phyloP scores from a whole-genome alignment of 495 filamentous ascomycete species.

The Monascus purpureus region DNA sequence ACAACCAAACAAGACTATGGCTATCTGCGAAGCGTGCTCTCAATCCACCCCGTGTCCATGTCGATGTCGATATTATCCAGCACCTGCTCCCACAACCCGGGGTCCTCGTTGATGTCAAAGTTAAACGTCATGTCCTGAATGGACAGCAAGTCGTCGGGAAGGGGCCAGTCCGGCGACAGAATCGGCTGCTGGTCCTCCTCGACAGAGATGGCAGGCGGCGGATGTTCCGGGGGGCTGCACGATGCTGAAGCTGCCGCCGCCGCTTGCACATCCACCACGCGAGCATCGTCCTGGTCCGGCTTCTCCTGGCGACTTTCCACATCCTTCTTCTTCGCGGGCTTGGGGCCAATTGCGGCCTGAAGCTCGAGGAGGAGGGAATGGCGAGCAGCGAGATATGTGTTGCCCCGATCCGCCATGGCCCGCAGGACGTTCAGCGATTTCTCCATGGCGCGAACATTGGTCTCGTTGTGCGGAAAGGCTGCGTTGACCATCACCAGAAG shows the following conservation, averaged over 20 bases:
- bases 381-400: slow-evolving; percentile 27
- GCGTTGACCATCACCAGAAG: slow-evolving; percentile 37
- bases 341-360: slow-evolving; percentile 15
- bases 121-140: slow-evolving; percentile 21
- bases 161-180: slow-evolving; percentile 9
- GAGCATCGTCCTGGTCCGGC: neutral
- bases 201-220: too few species aligned
- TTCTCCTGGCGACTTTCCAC: too few species aligned
- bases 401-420: slow-evolving; percentile 33
- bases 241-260: too few species aligned
- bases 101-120: slow-evolving; percentile 23
- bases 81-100: slow-evolving; percentile 24
- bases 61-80: slow-evolving; percentile 25
- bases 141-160: slow-evolving; percentile 11
- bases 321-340: too few species aligned
- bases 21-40: slow-evolving; percentile 17
- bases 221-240: too few species aligned
- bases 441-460: slow-evolving; percentile 26
- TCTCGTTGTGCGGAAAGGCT: slow-evolving; percentile 27
- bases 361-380: slow-evolving; percentile 27
- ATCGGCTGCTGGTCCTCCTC: neutral
- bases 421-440: slow-evolving; percentile 25
- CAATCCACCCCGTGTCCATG: too few species aligned
- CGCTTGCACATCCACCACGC: slow-evolving; percentile 1
- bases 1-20: neutral